phyloP scores from a whole-genome alignment of 768 basidiomycete genomes.

The Sarcomyxa edulis region DNA sequence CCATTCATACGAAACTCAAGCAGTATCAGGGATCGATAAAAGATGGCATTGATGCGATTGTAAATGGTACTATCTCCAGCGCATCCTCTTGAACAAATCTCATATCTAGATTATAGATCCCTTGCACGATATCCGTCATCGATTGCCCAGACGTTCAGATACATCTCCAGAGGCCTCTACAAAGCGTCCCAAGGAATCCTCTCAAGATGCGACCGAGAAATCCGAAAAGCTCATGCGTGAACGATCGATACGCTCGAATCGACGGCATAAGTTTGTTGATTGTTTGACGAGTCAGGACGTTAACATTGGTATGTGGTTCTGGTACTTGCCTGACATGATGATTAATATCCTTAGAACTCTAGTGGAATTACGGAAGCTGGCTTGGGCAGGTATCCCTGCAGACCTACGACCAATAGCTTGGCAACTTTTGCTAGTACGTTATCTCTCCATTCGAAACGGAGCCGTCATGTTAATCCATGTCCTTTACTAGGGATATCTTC shows the following conservation, averaged over 20 bases:
- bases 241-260: constrained; percentile 72
- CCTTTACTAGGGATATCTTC: constrained; percentile 77
- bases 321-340: too few relatives aligned
- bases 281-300: constrained; percentile 74
- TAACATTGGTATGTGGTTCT: constrained; percentile 60
- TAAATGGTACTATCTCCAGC: constrained; percentile 52
- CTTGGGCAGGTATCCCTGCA: constrained; percentile 90
- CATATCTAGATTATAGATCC: constrained; percentile 56
- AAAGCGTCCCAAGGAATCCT: constrained; percentile 15
- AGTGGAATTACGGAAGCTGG: constrained; percentile 85
- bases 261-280: constrained; percentile 76
- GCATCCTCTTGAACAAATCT: constrained; percentile 20
- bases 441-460: constrained; percentile 3
- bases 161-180: constrained; percentile 21
- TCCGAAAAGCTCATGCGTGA: constrained; percentile 65
- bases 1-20: constrained; percentile 36
- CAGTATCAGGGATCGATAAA: constrained; percentile 47
- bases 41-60: constrained; percentile 67
- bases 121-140: constrained; percentile 46
- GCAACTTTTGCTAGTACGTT: constrained; percentile 85
- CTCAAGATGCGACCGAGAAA: constrained; percentile 29
- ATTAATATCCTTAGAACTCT: constrained; percentile 6
- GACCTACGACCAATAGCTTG: constrained; percentile 89
- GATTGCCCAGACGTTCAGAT: constrained; percentile 28
- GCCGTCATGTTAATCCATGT: constrained; percentile 6